Base-by-base conservation (phyloP, 371 early-diverging fungal genomes). In the Actinomucor elegans region DNA sequence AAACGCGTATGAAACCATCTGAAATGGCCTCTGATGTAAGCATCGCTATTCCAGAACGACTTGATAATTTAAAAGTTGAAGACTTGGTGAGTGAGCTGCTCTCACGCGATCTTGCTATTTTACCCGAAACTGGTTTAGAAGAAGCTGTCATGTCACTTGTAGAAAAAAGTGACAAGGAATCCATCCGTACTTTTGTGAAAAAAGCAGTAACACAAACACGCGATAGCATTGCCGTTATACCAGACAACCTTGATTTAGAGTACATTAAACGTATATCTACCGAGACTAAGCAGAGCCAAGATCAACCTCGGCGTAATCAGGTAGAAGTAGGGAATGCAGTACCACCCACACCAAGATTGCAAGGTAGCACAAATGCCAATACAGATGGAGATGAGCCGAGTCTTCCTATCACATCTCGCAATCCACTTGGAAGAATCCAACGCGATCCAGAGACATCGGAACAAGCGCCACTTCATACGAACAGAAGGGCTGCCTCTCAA, bases 81-180 rank as follows among this genome's bases (percentile, higher is more conserved):
- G 86, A 88, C 46, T 52, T 95, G 29, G 88, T 95, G 0, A 63
- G 67, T 37, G 89, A 94, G 50, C 81, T 83, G 47, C 71, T 96
- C 5, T 79, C 81, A 11, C 73, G 83, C 7, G 83, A 80, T 27
- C 77, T 94, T 48, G 72, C 79, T 11, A 73, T 94, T 45, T 62
- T 95, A 12, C 85, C 94, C 2, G 95, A 93, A 47, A 74, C 85
- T 28, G 86, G 88, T 45, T 76, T 97, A 14, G 84, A 81, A 8
- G 88, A 92, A 37, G 89, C 94, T 12, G 83, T 96, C 3, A 69
- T 81, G 9, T 52, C 76, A 34, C 90, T 87, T 77, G 94, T 96
- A 8, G 91, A 92, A 36, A 97, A 96, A 70, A 92, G 91, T 48
- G 96, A 97, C 49, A 84, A 80, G 44, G 89, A 89, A 20, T 90